These are phyloP conservation scores for Jaapia argillacea DNA, from an alignment of 768 basidiomycete genomes.

Conservation along the genomic window DNA sequence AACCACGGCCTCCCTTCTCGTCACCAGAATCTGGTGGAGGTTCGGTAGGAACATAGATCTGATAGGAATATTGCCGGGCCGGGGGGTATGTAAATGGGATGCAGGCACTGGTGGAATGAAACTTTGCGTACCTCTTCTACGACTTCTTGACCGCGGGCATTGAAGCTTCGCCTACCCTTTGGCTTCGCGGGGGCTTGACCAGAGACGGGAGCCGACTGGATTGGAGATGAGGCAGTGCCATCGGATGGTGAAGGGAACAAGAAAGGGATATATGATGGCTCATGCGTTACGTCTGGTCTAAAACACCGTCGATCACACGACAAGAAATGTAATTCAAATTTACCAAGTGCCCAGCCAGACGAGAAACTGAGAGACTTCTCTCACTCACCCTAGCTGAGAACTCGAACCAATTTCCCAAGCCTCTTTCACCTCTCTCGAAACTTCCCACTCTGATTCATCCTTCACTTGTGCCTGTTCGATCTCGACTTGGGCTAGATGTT, in stretches of 20 bases:
- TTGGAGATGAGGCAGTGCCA: slow-evolving; percentile 13
- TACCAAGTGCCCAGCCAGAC: background rate
- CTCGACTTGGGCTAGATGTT: slow-evolving; percentile 38
- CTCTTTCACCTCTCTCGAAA: slow-evolving; percentile 39
- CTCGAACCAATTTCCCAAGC: slow-evolving; percentile 32
- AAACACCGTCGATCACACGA: background rate
- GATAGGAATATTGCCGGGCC: background rate
- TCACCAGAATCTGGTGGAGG: slow-evolving; percentile 5
- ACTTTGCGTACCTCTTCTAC: slow-evolving; percentile 17
- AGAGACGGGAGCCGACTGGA: slow-evolving; percentile 11
- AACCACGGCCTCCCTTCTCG: background rate
- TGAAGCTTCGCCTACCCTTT: slow-evolving; percentile 44
- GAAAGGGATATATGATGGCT: slow-evolving; percentile 59
- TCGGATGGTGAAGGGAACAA: slow-evolving; percentile 36
- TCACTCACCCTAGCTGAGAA: slow-evolving; percentile 5
- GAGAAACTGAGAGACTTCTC: background rate
- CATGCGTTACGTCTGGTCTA: slow-evolving; percentile 33
- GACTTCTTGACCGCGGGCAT: slow-evolving; percentile 36
- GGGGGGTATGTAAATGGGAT: slow-evolving; percentile 9
- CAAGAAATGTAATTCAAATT: background rate
- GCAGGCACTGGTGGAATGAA: no score
- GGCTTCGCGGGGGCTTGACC: slow-evolving; percentile 15
- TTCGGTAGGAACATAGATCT: slow-evolving; percentile 2
- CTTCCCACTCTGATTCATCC: slow-evolving; percentile 60
- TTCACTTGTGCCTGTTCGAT: slow-evolving; percentile 42